Base-by-base conservation (phyloP, 495 filamentous ascomycete genomes). In the Diplogelasinospora grovesii region DNA sequence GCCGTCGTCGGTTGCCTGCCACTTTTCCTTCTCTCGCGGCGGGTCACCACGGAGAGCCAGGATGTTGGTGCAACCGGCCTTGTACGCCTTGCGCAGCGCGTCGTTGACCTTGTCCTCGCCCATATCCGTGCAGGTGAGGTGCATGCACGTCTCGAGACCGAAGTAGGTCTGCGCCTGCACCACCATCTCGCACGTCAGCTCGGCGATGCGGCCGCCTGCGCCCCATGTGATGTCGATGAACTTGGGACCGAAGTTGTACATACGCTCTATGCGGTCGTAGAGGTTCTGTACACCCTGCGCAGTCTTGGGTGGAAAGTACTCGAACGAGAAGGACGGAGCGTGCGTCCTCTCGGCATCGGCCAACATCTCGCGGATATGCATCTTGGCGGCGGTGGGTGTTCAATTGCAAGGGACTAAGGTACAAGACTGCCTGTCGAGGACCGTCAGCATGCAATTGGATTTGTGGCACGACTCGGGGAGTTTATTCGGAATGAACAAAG, bases 161-260 rank as follows among this genome's bases (percentile, higher is more conserved):
- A 94, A 90, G 27, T 88, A 86, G n/a, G 89, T 85, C 64, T 99
- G 93, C 29, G 93, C 92, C 40, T 93, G 86, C 35, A 83, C 81
- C 40, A 99, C 90, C 93, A 99, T 99, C 56, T 99, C 93, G 61
- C 83, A 89, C 8, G 93, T 99, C 56, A 99, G 68, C 45, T 93
- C 79, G 30, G 90, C 92, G 39, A 86, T 74, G 48, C 83, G 80
- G 22, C 93, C 93, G 43, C 93, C 93, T 34, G 93, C 93, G 46
- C 94, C 94, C 93, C 93, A 99, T 36, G 93, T 99, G 59, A 99
- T 81, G 63, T 99, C 93, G 59, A 99, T 86, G 68, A 97, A 99
- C 46, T 85, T 80, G 10, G 93, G 93, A 0, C 92, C 90, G 41
- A 92, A 77, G 50, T 75, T 73, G 62, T 97, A 86, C 93, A 99